Evolutionary conservation across 495 filamentous ascomycete genomes (phyloP), one percentile per base, ranked within the genome.

Genomic region (Hyphodiscus hymeniophilus): DNA sequence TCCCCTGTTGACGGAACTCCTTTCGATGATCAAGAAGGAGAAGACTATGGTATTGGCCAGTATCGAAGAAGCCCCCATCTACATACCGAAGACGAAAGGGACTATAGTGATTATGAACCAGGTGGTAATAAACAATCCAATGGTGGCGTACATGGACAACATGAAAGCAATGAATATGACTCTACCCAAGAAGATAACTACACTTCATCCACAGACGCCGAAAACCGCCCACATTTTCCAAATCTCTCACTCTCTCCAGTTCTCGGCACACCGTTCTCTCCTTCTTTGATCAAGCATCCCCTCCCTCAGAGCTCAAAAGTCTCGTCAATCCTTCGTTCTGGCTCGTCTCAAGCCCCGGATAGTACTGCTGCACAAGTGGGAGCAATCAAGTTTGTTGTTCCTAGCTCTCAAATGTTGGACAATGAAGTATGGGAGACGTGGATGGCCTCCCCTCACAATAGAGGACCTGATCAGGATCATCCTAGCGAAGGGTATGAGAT

Each of bases 371-470:
- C 47, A 13, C 49, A 54, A 38, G 43, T 60, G 18, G 57, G 57
- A 20, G 16, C 28, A 15, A 16, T 30, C 16, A 43, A 39, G 20
- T 32, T 50, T 18, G 33, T 45, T 1, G 47, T 56, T 6, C 44
- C 53, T 3, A 42, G 33, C 18, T 56, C 53, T 32, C 53, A 60
- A 22, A 18, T 38, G 3, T 8, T 51, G 13, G 57, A 60, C 16
- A 51, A 60, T 38, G 50, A 60, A 31, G 40, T 51, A n/a, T 60
- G 57, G 57, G 24, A 47, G 24, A 45, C 57, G 13, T 60, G 53
- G 57, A 43, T 52, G 17, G 44, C 41, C 13, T 20, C 45, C 13
- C 12, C 47, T 2, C n/a, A 11, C 8, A 23, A 45, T 0, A 23
- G 40, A 18, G 26, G 40, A 17, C 18, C 26, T 7, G 12, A 18